Conservation (phyloP, 306 rosid species). For the Oxytropis ochrocephala region DNA sequence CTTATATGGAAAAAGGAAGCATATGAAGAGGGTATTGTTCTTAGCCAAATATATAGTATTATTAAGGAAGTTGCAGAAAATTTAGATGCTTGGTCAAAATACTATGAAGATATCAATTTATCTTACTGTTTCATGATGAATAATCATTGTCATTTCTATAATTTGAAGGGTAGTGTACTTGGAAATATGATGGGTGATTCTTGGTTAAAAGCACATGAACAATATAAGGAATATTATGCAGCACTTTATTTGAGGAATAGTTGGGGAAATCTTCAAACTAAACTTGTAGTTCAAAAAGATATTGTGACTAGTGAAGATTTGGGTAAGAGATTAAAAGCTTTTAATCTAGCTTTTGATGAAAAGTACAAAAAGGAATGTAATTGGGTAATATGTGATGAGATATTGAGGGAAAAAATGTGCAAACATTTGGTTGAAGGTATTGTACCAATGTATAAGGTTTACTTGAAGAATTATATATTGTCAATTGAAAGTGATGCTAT, state of each 20-base stretch:
- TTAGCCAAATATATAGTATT: slow-evolving; percentile 32
- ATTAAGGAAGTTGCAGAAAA: slow-evolving; percentile 64
- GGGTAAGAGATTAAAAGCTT: slow-evolving; percentile 43
- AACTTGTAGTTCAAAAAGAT: slow-evolving; percentile 37
- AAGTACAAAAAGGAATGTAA: slow-evolving; percentile 52
- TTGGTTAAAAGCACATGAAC: slow-evolving; percentile 74
- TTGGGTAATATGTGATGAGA: slow-evolving; percentile 57
- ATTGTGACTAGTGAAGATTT: slow-evolving; percentile 27
- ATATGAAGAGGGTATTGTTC: slow-evolving; percentile 38
- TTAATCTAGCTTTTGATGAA: slow-evolving; percentile 56
- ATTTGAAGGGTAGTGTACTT: slow-evolving; percentile 51
- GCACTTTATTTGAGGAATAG: slow-evolving; percentile 66
- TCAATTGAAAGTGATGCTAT: slow-evolving; percentile 34
- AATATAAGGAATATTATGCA: slow-evolving; percentile 73
- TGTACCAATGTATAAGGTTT: slow-evolving; percentile 53
- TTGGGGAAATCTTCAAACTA: slow-evolving; percentile 60
- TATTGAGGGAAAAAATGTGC: slow-evolving; percentile 49
- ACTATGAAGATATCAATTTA: slow-evolving; percentile 52
- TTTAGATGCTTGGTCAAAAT: slow-evolving; percentile 77
- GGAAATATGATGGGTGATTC: slow-evolving; percentile 80
- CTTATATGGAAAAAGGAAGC: slow-evolving; percentile 56
- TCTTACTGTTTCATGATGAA: slow-evolving; percentile 91
- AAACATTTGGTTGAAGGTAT: slow-evolving; percentile 59
- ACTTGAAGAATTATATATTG: slow-evolving; percentile 38
- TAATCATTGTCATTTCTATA: slow-evolving; percentile 72